Percentiles rank a stretch among this genome's conserved stretches.
Conservation (phyloP, 345 rosid species). For the Rhizophora apiculata region DNA sequence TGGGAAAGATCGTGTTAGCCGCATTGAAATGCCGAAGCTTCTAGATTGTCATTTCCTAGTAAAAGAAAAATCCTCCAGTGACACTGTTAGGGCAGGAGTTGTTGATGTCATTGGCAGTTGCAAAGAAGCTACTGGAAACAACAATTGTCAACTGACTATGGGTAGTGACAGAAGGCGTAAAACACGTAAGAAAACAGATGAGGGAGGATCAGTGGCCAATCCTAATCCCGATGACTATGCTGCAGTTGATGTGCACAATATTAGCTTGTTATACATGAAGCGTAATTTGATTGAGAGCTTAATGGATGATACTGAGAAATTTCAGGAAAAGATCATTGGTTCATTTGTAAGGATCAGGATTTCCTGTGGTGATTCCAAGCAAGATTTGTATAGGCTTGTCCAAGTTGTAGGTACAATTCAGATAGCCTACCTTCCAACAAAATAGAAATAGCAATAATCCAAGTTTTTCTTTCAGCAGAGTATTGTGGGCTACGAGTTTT, state of each 20-base stretch:
- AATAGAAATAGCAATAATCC: slow-evolving; percentile 11
- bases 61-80: slow-evolving; percentile 39
- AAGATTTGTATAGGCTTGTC: slow-evolving; percentile 77
- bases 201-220: slow-evolving; percentile 32
- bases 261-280: slow-evolving; percentile 65
- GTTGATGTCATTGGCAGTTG: slow-evolving; percentile 35
- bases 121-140: slow-evolving; percentile 28
- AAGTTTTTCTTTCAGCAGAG: slow-evolving; percentile 2
- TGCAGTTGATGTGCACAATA: slow-evolving; percentile 80
- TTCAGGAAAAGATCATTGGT: slow-evolving; percentile 77
- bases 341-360: slow-evolving; percentile 78
- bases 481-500: background rate
- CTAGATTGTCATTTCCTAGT: slow-evolving; percentile 70
- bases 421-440: slow-evolving; percentile 17
- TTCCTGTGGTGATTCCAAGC: slow-evolving; percentile 60
- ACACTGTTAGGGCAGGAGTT: slow-evolving; percentile 30
- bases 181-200: slow-evolving; percentile 49
- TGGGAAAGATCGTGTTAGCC: slow-evolving; percentile 64
- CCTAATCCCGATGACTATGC: slow-evolving; percentile 58
- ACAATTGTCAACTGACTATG: slow-evolving; percentile 25
- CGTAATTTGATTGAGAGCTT: slow-evolving; percentile 65
- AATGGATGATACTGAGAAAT: slow-evolving; percentile 57
- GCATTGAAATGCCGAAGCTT: slow-evolving; percentile 88
- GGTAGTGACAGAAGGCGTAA: slow-evolving; percentile 50
- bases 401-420: slow-evolving; percentile 71